Conservation (phyloP, 2,329 filamentous ascomycete species). For the Microdochium bolleyi region DNA sequence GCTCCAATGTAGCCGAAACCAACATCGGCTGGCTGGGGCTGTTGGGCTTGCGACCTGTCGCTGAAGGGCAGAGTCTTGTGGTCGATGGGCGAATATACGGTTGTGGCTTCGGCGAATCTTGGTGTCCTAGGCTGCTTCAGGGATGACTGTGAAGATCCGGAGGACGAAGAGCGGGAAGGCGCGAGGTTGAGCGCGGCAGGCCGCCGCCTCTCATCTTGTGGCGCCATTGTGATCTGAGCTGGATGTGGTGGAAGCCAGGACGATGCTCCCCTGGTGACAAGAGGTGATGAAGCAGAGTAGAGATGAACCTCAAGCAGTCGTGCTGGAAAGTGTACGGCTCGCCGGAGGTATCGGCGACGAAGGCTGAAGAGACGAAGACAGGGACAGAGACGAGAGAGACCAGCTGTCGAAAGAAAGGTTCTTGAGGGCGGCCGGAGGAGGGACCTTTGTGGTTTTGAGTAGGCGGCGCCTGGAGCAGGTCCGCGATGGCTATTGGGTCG, state of each 20-base stretch:
- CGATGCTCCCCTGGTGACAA: slow-evolving; percentile 15
- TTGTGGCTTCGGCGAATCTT: slow-evolving; percentile 74
- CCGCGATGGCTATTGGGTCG: slow-evolving; percentile 8
- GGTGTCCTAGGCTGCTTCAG: slow-evolving; percentile 65
- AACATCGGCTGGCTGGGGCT: slow-evolving; percentile 73
- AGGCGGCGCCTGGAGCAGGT: slow-evolving; percentile 24
- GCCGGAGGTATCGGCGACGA: not conserved
- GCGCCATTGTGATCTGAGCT: slow-evolving; percentile 20
- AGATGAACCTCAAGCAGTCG: slow-evolving; percentile 25
- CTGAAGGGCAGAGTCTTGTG: slow-evolving; percentile 51
- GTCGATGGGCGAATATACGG: slow-evolving; percentile 70
- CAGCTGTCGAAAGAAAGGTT: slow-evolving; percentile 44
- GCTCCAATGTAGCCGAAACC: slow-evolving; percentile 85
- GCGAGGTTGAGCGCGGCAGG: slow-evolving; percentile 47
- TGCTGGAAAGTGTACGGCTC: not conserved
- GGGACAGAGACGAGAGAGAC: slow-evolving; percentile 38
- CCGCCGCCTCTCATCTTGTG: slow-evolving; percentile 46
- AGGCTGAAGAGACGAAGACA: slow-evolving; percentile 18
- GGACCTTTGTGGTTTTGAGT: slow-evolving; percentile 44
- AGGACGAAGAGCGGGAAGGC: slow-evolving; percentile 38
- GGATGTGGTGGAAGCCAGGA: slow-evolving; percentile 3
- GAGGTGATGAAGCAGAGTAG: slow-evolving; percentile 19
- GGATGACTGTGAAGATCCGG: slow-evolving; percentile 44
- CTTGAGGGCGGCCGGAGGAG: slow-evolving; percentile 26
- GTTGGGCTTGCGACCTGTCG: slow-evolving; percentile 46